These are phyloP conservation scores for Parmelia sp. DNA, from an alignment of 495 filamentous ascomycete genomes.

Conservation along the genomic window DNA sequence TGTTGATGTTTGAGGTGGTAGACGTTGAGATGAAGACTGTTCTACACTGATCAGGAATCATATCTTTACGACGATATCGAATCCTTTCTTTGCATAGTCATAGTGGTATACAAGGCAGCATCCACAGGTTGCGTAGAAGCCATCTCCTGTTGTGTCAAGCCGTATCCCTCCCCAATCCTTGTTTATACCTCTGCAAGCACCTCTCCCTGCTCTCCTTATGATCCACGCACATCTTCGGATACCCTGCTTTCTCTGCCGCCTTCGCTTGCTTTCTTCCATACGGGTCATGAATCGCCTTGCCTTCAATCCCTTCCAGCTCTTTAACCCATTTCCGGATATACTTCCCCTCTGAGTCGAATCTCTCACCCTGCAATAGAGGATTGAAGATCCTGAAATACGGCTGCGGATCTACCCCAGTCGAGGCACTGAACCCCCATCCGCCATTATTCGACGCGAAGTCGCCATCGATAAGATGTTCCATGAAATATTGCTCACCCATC, in stretches of 20 bases:
- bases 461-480: slow-evolving; percentile 81
- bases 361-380: slow-evolving; percentile 77
- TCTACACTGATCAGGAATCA: neutral
- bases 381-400: slow-evolving; percentile 93
- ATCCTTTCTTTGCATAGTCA: neutral
- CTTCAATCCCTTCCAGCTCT: slow-evolving; percentile 53
- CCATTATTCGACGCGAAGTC: slow-evolving; percentile 92
- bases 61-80: neutral
- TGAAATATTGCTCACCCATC: slow-evolving; percentile 82
- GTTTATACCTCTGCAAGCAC: slow-evolving; percentile 69
- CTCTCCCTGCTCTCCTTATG: slow-evolving; percentile 62
- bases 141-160: slow-evolving; percentile 27
- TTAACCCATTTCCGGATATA: slow-evolving; percentile 58
- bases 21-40: no score
- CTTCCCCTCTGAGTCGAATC: slow-evolving; percentile 55
- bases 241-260: slow-evolving; percentile 44
- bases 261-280: slow-evolving; percentile 58
- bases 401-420: slow-evolving; percentile 82
- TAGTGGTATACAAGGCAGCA: neutral
- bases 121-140: neutral
- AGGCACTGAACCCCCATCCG: slow-evolving; percentile 80
- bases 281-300: slow-evolving; percentile 71
- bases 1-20: neutral
- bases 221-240: slow-evolving; percentile 68
- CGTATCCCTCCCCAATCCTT: slow-evolving; percentile 48